phyloP scores from a whole-genome alignment of 768 basidiomycete genomes.

The Roridomyces roridus region DNA sequence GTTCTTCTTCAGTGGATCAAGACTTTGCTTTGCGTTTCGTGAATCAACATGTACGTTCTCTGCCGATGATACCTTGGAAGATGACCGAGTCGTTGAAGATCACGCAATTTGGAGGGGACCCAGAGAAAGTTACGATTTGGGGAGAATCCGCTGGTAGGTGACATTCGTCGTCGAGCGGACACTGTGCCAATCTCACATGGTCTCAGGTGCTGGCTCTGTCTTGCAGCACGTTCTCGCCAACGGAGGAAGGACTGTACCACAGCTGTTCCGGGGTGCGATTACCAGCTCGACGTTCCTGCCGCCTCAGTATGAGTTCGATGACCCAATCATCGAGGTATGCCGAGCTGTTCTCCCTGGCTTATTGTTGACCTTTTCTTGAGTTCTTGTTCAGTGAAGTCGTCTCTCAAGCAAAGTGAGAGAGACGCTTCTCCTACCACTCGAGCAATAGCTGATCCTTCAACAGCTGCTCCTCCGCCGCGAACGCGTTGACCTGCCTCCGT shows the following conservation, averaged over 20 bases:
- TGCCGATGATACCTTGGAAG: background rate
- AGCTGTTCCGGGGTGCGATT: conserved; percentile 37
- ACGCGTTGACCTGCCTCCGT: conserved; percentile 28
- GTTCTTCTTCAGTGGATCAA: conserved; percentile 34
- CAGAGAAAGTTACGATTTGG: conserved; percentile 32
- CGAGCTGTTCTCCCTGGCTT: too few relatives aligned
- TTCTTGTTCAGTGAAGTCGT: conserved; percentile 27
- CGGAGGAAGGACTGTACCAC: conserved; percentile 37
- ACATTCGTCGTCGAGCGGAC: too few relatives aligned
- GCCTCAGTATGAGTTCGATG: conserved; percentile 40
- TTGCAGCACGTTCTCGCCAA: conserved; percentile 40
- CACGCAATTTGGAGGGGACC: conserved; percentile 28
- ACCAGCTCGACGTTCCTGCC: conserved; percentile 41
- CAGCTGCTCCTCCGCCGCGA: conserved; percentile 28
- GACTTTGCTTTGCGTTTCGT: conserved; percentile 40
- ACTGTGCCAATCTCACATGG: too few relatives aligned
- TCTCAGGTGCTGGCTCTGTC: conserved; percentile 40
- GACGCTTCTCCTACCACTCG: background rate
- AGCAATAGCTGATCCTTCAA: background rate
- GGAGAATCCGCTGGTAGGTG: conserved; percentile 28
- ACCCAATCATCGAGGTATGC: conserved; percentile 32
- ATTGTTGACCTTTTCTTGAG: conserved; percentile 13
- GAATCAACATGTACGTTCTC: conserved; percentile 30
- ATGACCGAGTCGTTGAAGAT: conserved; percentile 14
- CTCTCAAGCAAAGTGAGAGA: conserved; percentile 27